Percentiles rank a stretch among this genome's conserved stretches.
phyloP scores from a whole-genome alignment of 306 rosid genomes.

The Castanospermum australe region DNA sequence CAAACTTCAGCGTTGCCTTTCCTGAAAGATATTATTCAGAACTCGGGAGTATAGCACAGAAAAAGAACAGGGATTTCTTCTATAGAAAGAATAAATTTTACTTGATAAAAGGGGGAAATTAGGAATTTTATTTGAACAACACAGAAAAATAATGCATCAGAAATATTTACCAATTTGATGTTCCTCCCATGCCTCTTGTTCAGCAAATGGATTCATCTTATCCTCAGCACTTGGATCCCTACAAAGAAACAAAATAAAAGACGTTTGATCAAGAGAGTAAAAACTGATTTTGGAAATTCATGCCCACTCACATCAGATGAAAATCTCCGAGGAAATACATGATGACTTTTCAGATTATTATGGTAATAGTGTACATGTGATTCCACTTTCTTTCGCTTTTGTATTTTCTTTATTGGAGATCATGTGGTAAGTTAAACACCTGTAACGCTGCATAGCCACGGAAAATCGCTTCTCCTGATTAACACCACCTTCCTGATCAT shows the following conservation, averaged over 20 bases:
- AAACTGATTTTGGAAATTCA: conserved; percentile 9
- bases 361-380: neutral
- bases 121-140: neutral
- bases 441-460: conserved; percentile 52
- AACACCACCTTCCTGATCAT: conserved; percentile 82
- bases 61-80: conserved; percentile 1
- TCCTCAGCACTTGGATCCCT: conserved; percentile 77
- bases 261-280: conserved; percentile 1
- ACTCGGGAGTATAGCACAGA: conserved; percentile 16
- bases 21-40: conserved; percentile 49
- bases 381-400: neutral
- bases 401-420: neutral
- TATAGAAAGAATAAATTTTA: neutral
- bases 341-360: neutral
- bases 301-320: neutral
- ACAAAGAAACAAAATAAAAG: conserved; percentile 18
- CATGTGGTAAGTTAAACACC: conserved; percentile 20
- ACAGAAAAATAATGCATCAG: neutral
- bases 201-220: conserved; percentile 88
- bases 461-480: conserved; percentile 89
- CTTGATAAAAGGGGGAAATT: neutral
- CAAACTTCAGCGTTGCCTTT: conserved; percentile 77
- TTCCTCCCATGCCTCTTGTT: conserved; percentile 99
- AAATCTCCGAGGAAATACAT: conserved; percentile 11
- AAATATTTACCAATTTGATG: conserved; percentile 73